A percentile compares a stretch with the other conserved stretches of the same genome.
Evolutionary conservation across 129 eudicot species (phyloP).

Genomic region (Glebionis coronaria): DNA sequence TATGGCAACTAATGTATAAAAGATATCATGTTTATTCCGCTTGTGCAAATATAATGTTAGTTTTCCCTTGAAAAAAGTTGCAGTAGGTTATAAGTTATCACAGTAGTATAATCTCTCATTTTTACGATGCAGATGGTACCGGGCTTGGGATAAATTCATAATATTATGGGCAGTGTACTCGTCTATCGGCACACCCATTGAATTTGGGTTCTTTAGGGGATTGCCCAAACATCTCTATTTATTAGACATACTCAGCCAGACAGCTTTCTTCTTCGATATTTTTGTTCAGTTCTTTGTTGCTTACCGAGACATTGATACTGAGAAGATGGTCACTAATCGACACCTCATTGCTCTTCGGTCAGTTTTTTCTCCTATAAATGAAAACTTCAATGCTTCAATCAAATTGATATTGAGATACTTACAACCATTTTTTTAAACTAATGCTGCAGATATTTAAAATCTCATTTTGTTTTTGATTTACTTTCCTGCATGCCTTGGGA

Average conservation of each 20-base stretch:
- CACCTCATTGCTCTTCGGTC: conserved; percentile 71
- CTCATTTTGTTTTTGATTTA: not conserved
- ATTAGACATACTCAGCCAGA: conserved; percentile 71
- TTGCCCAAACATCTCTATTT: conserved; percentile 60
- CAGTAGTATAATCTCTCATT: not conserved
- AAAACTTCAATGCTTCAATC: not conserved
- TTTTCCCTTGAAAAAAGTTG: too few relatives aligned
- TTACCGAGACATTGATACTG: conserved; percentile 72
- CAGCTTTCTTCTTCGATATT: conserved; percentile 76
- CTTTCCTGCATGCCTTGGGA: conserved; percentile 4
- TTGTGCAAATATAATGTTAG: too few relatives aligned
- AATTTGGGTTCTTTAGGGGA: conserved; percentile 95
- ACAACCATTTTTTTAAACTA: not conserved
- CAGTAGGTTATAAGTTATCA: too few relatives aligned
- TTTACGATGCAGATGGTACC: conserved; percentile 72
- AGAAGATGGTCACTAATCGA: conserved; percentile 58
- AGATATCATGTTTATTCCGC: too few relatives aligned
- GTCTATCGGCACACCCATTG: conserved; percentile 87
- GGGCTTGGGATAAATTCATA: conserved; percentile 75
- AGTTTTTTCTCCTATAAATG: conserved; percentile 16
- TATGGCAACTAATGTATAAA: too few relatives aligned
- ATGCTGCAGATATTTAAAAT: not conserved
- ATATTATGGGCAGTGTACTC: conserved; percentile 89
- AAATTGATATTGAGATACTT: too few relatives aligned
- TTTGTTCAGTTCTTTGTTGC: conserved; percentile 76